Conservation (phyloP, 768 basidiomycete genomes). For the Paxillus ammoniavirescens region DNA sequence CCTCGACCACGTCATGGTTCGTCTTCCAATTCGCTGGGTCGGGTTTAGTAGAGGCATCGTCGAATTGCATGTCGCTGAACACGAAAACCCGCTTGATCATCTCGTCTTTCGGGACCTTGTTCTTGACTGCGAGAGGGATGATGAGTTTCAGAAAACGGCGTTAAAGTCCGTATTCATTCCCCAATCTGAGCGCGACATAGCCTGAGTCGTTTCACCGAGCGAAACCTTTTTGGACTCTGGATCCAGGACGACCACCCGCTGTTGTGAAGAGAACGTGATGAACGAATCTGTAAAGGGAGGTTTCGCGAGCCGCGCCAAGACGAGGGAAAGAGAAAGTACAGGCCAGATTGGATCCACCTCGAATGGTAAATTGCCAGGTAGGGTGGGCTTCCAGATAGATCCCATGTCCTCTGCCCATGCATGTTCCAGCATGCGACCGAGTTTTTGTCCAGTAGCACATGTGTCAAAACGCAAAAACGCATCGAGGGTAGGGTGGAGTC, state of each 20-base stretch:
- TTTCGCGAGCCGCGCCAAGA: slow-evolving; percentile 59
- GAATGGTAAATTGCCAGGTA: slow-evolving; percentile 8
- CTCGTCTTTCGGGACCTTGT: slow-evolving; percentile 59
- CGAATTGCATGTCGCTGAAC: slow-evolving; percentile 82
- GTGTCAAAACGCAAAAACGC: slow-evolving; percentile 48
- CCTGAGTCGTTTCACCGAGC: slow-evolving; percentile 36
- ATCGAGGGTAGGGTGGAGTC: slow-evolving; percentile 55
- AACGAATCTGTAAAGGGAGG: slow-evolving; percentile 65
- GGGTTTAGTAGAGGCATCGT: slow-evolving; percentile 24
- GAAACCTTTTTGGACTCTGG: slow-evolving; percentile 25
- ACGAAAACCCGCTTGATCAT: slow-evolving; percentile 78
- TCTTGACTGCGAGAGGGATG: slow-evolving; percentile 55
- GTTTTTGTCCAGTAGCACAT: slow-evolving; percentile 10
- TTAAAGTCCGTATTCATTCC: slow-evolving; percentile 61
- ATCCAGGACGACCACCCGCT: slow-evolving; percentile 51
- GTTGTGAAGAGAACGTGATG: slow-evolving; percentile 63
- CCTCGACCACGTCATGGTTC: slow-evolving; percentile 55
- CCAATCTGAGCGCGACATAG: slow-evolving; percentile 43
- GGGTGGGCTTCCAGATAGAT: background rate
- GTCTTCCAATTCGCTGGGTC: slow-evolving; percentile 48
- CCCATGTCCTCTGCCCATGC: slow-evolving; percentile 74
- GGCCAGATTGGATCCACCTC: slow-evolving; percentile 50
- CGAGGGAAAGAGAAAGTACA: slow-evolving; percentile 53
- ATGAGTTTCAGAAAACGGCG: slow-evolving; percentile 62
- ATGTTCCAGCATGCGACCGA: slow-evolving; percentile 39